Conservation (phyloP, 305 asterid genomes). For the Solanum hybrid region DNA sequence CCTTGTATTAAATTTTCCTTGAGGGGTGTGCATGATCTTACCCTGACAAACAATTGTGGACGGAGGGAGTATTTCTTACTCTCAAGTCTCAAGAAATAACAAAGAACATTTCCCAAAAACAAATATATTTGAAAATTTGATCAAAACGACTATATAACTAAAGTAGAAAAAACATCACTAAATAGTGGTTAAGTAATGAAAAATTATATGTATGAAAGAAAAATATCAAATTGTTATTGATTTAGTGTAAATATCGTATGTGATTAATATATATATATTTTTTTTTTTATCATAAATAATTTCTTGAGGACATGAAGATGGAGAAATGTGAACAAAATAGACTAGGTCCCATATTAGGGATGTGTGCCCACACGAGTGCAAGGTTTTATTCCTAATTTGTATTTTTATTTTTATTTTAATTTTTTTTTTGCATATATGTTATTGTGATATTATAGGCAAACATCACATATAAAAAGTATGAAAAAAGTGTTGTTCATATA, state of each 20-base stretch:
- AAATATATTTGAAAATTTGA: not conserved
- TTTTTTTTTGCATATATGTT: not conserved
- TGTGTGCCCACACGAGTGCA: not conserved
- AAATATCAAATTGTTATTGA: not conserved
- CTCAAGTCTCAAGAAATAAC: not conserved
- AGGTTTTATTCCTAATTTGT: not conserved
- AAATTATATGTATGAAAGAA: not conserved
- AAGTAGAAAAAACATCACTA: not conserved
- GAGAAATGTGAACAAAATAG: not conserved
- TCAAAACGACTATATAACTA: not conserved
- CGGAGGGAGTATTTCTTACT: not conserved
- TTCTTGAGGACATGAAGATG: not conserved
- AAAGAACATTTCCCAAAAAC: not conserved
- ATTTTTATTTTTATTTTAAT: not conserved
- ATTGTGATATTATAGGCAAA: not conserved
- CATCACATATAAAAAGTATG: not conserved
- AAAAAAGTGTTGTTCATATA: not conserved
- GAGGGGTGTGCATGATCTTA: too few species aligned
- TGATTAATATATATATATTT: not conserved
- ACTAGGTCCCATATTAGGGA: not conserved
- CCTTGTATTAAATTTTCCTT: too few species aligned
- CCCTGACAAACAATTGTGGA: too few species aligned
- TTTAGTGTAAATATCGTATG: not conserved
- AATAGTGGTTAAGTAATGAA: not conserved
- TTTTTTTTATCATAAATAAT: not conserved